Evolutionary conservation across 305 asterid species (phyloP), one percentile per base, ranked within the genome.

Genomic region (Solanum hybrid): DNA sequence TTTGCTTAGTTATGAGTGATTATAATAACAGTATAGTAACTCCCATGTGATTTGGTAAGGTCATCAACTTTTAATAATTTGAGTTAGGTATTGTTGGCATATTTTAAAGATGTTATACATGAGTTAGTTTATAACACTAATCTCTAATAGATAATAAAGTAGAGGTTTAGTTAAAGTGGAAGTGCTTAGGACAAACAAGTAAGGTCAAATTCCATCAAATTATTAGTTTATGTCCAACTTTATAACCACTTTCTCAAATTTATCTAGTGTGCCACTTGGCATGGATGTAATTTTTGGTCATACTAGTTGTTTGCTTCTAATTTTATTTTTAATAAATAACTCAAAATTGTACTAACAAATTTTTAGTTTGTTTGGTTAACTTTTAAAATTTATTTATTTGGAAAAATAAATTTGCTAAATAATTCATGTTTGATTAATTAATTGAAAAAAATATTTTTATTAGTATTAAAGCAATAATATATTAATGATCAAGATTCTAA

Each of bases 231-330:
- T 84, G 22, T 84, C 42, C 12, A 84, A 85, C 88, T 85, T 51
- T 85, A 51, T 57, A 85, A 85, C 88, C 88, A 85, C 88, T 85
- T 51, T 4, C 88, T 84, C 74, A 84, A 37, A 84, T 84, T 84
- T 82, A 82, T 20, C 37, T 82, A 39, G 87, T 40, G 39, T 83
- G 6, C 28, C 73, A 83, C 12, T 28, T 51, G 74, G 29, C 87
- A 42, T 83, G 24, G 28, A 42, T 83, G 39, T 46, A 31, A 28
- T 46, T 46, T 28, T 46, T 46, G 42, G 42, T 74, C 74, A 51
- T 84, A 29, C 7, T 31, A 18, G 12, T 31, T 84, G 88, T 51
- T 51, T 84, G n/a, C 31, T 51, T 84, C 88, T 84, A 51, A 33
- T 31, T 57, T 57, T 57, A 57, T 57, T 57, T 57, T 51, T 22